phyloP scores from a whole-genome alignment of 495 filamentous ascomycete genomes.

The Neurospora intermedia region DNA sequence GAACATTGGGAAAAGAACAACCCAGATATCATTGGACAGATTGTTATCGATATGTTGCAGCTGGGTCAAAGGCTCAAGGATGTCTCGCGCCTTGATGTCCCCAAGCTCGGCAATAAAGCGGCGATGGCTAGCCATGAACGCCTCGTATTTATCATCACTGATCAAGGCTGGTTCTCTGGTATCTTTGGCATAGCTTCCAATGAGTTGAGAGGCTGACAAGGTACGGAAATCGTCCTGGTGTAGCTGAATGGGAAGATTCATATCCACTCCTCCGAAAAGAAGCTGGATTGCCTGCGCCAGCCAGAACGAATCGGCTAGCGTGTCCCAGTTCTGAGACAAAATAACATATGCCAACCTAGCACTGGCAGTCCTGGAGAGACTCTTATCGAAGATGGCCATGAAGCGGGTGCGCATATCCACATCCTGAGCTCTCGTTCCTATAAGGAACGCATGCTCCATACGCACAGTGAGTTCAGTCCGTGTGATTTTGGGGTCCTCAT shows the following conservation, averaged over 20 bases:
- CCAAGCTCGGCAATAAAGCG: constrained; percentile 75
- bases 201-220: constrained; percentile 58
- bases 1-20: constrained; percentile 78
- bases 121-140: constrained; percentile 63
- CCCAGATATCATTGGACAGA: constrained; percentile 80
- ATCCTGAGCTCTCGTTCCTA: constrained; percentile 87
- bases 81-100: constrained; percentile 73
- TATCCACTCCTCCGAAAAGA: constrained; percentile 80
- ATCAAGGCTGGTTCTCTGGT: constrained; percentile 59
- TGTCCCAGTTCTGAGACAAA: constrained; percentile 94
- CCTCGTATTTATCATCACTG: constrained; percentile 69
- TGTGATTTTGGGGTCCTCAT: constrained; percentile 91
- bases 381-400: constrained; percentile 87
- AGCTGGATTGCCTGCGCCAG: constrained; percentile 87
- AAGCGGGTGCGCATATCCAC: constrained; percentile 96
- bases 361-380: constrained; percentile 75
- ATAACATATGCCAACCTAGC: constrained; percentile 80
- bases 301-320: constrained; percentile 89
- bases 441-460: constrained; percentile 94
- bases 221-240: constrained; percentile 75
- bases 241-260: constrained; percentile 62
- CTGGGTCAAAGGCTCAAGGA: constrained; percentile 86
- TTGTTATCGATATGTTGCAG: constrained; percentile 80
- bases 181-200: constrained; percentile 61
- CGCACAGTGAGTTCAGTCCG: constrained; percentile 91